Evolutionary conservation across 768 basidiomycete genomes (phyloP).

Genomic region (Gloeopeniophorella convolvens): DNA sequence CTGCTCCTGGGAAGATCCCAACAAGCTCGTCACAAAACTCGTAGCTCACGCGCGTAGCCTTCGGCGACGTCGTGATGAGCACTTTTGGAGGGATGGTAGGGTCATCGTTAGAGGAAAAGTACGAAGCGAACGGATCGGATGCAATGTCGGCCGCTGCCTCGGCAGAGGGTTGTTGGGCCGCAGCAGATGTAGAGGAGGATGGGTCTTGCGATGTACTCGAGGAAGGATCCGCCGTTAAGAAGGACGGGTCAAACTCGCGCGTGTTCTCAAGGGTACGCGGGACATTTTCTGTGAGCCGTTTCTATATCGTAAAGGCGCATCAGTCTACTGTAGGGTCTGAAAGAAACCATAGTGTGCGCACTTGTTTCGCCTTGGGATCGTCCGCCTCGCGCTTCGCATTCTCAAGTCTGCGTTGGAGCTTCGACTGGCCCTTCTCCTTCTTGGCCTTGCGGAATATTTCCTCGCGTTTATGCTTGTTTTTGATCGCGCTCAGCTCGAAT

Average conservation of each 20-base stretch:
- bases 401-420: constrained; percentile 74
- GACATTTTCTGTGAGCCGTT: constrained; percentile 77
- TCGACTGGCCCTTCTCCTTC: constrained; percentile 71
- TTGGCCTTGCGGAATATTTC: constrained; percentile 67
- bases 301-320: constrained; percentile 36
- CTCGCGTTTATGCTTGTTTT: constrained; percentile 85
- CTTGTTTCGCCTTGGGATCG: constrained; percentile 75
- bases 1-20: constrained; percentile 86
- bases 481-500: constrained; percentile 63
- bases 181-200: constrained; percentile 22
- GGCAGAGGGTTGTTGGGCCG: constrained; percentile 34
- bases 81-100: constrained; percentile 77
- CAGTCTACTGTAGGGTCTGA: not conserved
- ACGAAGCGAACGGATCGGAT: constrained; percentile 71
- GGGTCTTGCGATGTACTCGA: constrained; percentile 16
- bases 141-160: constrained; percentile 65
- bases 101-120: constrained; percentile 63
- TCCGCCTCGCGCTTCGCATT: constrained; percentile 68
- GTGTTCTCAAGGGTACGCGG: constrained; percentile 92
- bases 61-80: constrained; percentile 84
- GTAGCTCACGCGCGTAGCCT: constrained; percentile 83
- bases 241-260: constrained; percentile 73
- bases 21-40: constrained; percentile 90
- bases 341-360: constrained; percentile 30
- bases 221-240: constrained; percentile 49